A percentile compares a stretch with the other conserved stretches of the same genome.
phyloP scores from a whole-genome alignment of 805 yeast genomes.

The Candida maesae region DNA sequence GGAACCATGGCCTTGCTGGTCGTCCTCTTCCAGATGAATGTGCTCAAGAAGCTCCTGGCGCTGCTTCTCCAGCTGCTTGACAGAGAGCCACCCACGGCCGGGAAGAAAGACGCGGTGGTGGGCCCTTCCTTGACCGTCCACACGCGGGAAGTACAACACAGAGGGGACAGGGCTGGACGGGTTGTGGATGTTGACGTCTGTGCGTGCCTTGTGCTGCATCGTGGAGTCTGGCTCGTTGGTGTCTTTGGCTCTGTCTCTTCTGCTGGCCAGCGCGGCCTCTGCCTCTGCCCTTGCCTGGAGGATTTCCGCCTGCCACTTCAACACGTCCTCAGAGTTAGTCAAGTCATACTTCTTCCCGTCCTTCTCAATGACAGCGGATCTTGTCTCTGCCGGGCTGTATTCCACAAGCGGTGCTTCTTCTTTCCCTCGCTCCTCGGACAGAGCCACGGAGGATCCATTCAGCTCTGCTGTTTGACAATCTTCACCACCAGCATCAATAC shows the following conservation, averaged over 20 bases:
- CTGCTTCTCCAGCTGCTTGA: constrained; percentile 17
- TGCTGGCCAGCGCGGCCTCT: too few species aligned
- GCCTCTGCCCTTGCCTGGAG: neutral
- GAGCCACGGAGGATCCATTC: too few species aligned
- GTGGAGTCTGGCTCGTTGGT: neutral
- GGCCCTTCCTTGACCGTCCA: constrained; percentile 36
- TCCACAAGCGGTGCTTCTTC: too few species aligned
- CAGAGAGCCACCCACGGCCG: constrained; percentile 47
- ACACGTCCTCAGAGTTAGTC: constrained; percentile 1
- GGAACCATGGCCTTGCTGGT: neutral
- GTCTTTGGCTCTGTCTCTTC: too few species aligned
- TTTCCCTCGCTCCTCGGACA: too few species aligned
- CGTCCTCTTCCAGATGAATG: neutral
- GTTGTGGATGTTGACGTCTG: constrained; percentile 22
- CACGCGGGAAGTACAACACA: constrained; percentile 20
- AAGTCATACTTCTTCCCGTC: constrained; percentile 8
- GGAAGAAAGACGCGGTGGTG: constrained; percentile 45
- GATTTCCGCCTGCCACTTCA: neutral
- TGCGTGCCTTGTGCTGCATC: constrained; percentile 7
- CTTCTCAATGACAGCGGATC: too few species aligned
- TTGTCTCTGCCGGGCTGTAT: too few species aligned
- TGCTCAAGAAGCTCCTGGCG: constrained; percentile 11
- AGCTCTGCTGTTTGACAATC: too few species aligned
- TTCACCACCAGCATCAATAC: too few species aligned
- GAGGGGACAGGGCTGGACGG: constrained; percentile 23